phyloP scores from a whole-genome alignment of 2,329 filamentous ascomycete species.

The Chrysoporthe cubensis region DNA sequence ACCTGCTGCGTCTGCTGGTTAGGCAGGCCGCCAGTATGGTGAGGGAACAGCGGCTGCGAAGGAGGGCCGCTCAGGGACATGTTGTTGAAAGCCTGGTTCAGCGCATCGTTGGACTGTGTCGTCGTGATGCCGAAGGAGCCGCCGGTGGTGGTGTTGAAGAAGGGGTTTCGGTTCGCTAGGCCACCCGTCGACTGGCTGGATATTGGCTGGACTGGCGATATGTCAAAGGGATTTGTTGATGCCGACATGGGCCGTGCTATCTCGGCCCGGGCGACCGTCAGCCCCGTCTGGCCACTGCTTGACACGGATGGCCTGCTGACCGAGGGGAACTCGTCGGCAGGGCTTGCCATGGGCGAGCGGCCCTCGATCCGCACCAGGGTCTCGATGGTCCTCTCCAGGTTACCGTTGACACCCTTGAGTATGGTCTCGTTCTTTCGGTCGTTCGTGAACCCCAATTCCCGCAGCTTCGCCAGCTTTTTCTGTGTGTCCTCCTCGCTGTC shows the following conservation, averaged over 20 bases:
- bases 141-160: conserved; percentile 60
- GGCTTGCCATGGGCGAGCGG: conserved; percentile 37
- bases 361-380: conserved; percentile 79
- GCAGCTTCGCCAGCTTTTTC: conserved; percentile 74
- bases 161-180: conserved; percentile 61
- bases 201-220: conserved; percentile 59
- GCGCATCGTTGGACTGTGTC: conserved; percentile 45
- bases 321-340: conserved; percentile 25
- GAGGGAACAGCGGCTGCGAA: conserved; percentile 69
- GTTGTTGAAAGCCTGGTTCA: conserved; percentile 75
- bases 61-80: conserved; percentile 65
- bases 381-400: conserved; percentile 85
- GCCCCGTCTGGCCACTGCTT: conserved; percentile 32
- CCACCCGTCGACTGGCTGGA: conserved; percentile 69
- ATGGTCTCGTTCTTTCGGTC: conserved; percentile 80
- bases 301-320: conserved; percentile 47
- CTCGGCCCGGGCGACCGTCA: conserved; percentile 32
- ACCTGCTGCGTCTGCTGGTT: conserved; percentile 47
- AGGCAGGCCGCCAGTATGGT: conserved; percentile 70
- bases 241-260: conserved; percentile 29
- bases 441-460: conserved; percentile 92
- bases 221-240: conserved; percentile 72
- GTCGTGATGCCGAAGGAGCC: conserved; percentile 64
- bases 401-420: conserved; percentile 81
- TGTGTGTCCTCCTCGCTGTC: conserved; percentile 64